Evolutionary conservation across 2,329 filamentous ascomycete species (phyloP), one percentile per base, ranked within the genome.

Genomic region (Cladorrhinum sp.): DNA sequence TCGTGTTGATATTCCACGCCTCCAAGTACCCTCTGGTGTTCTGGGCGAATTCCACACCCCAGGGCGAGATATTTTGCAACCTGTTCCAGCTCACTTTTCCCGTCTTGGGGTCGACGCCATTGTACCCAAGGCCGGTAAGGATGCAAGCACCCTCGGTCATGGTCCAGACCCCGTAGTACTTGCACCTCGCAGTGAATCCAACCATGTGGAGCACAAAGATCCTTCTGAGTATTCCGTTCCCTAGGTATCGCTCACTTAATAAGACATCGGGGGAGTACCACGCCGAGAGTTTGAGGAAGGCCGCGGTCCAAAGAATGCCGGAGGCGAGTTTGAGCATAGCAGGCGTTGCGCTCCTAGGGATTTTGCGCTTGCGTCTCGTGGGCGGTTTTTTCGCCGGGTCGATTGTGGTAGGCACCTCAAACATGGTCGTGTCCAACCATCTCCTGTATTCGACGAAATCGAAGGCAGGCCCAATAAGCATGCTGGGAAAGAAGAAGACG

Each of bases 1-100:
- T 99, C 12, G 95, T 99, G 76, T 98, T 98, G 79, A 97, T 96
- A 75, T 99, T 99, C 95, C 95, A 99, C 70, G 86, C 90, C 54
- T 88, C 94, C 2, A 99, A 82, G 70, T 95, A 98, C 1, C 86
- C 92, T 58, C 94, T 87, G n/a, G 91, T 90, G 73, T 98, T 99
- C 76, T 97, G 93, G 1, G 94, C 95, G 0, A 86, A 82, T 77
- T 99, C 95, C 26, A 99, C 90, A 2, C 85, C 86, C 82, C 87
- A 88, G 0, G 95, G 90, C 66, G 90, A 87, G 67, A 99, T 91
- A 71, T 99, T 99, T 68, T 91, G 89, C 18, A 98, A 79, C 26
- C 94, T 87, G 71, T 96, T 88, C 90, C 95, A 99, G 62, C 88
- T 90, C 1, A 96, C 88, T 71, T 90, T 92, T 61, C 91, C 92